A percentile compares a stretch with the other conserved stretches of the same genome.
Evolutionary conservation across 129 eudicot genomes (phyloP).

Genomic region (Calendula officinalis): DNA sequence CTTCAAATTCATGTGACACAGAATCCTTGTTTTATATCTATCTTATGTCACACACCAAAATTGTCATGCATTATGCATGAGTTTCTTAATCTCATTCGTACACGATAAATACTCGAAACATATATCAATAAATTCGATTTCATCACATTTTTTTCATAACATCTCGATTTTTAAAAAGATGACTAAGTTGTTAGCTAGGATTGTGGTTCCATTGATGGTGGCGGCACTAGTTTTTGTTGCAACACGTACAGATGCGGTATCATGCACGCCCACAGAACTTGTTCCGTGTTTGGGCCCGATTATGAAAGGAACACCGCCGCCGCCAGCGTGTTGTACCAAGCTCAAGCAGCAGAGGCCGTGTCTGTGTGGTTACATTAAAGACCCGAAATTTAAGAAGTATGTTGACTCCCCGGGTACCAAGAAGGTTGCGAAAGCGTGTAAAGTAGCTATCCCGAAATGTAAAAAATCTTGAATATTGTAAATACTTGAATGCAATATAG

Average conservation of each 20-base stretch:
- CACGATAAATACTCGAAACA: not conserved
- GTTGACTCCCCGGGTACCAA: slow-evolving; percentile 49
- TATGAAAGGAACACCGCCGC: slow-evolving; percentile 23
- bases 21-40: slow-evolving; percentile 1
- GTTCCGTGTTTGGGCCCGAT: slow-evolving; percentile 38
- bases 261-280: slow-evolving; percentile 39
- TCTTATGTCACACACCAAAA: not conserved
- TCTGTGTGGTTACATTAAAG: slow-evolving; percentile 44
- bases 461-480: not conserved
- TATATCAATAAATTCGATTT: not conserved
- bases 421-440: slow-evolving; percentile 34
- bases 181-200: slow-evolving; percentile 11
- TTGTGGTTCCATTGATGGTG: slow-evolving; percentile 15
- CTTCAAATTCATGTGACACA: not conserved
- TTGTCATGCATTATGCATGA: slow-evolving; percentile 1
- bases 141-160: slow-evolving; percentile 3
- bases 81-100: not conserved
- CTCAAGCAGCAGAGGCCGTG: slow-evolving; percentile 60
- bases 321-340: slow-evolving; percentile 44
- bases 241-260: slow-evolving; percentile 24
- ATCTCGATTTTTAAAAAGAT: slow-evolving; percentile 14
- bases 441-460: slow-evolving; percentile 31
- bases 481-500: not conserved
- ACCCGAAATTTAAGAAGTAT: slow-evolving; percentile 39
- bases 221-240: not conserved